Percentiles rank a stretch among this genome's conserved stretches.
phyloP scores from a whole-genome alignment of 2,329 filamentous ascomycete species.

The Ophiostoma piceae region DNA sequence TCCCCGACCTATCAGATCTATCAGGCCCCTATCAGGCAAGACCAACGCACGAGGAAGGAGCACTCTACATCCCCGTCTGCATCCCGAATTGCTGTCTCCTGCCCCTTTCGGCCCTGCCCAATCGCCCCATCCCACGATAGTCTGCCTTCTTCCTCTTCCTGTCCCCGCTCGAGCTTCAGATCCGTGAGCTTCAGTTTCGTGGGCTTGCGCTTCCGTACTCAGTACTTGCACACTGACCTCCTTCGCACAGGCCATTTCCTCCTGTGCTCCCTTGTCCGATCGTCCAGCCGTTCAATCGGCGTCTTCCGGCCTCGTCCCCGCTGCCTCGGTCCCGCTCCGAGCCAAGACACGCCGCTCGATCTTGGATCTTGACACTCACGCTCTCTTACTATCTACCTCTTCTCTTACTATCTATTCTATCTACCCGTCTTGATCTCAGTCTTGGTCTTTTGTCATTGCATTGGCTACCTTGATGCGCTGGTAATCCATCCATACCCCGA shows the following conservation, averaged over 20 bases:
- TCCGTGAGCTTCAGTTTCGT: not conserved
- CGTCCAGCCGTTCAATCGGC: not conserved
- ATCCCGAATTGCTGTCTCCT: not conserved
- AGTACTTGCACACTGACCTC: not conserved
- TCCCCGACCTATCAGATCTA: not conserved
- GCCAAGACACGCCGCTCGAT: not conserved
- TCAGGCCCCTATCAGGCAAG: not conserved
- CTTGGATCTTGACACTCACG: not conserved
- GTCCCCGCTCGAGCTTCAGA: not conserved
- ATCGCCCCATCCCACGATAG: not conserved
- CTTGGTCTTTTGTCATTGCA: not conserved
- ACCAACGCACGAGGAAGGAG: conserved; percentile 11
- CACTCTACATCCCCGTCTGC: not conserved
- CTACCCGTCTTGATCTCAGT: not conserved
- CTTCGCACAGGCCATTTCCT: not conserved
- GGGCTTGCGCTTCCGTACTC: not conserved
- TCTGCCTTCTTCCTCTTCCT: not conserved
- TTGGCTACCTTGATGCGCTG: not conserved
- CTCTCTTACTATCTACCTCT: not conserved
- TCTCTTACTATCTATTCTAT: not conserved
- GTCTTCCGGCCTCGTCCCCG: not conserved
- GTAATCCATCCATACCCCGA: not conserved
- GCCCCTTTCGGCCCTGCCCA: not conserved
- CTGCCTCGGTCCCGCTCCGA: not conserved
- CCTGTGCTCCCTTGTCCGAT: not conserved